phyloP scores from a whole-genome alignment of 176 grass and related monocot species.

The Musa schizocarpa region DNA sequence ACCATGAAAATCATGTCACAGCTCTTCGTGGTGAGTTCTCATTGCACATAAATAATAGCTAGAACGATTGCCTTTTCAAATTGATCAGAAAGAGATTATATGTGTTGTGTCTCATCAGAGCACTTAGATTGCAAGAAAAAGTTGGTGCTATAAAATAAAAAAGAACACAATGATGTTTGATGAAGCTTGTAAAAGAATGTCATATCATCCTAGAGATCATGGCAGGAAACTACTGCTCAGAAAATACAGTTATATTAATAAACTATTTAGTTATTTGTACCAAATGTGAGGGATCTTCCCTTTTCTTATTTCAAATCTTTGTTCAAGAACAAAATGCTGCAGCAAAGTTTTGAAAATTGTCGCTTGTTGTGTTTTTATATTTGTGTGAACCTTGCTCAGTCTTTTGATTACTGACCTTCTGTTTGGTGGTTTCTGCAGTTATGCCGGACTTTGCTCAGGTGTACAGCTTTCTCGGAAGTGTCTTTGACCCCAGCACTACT shows the following conservation, averaged over 20 bases:
- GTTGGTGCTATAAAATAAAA: background rate
- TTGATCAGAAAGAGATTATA: background rate
- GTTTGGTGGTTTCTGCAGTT: slow-evolving; percentile 28
- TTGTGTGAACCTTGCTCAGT: slow-evolving; percentile 3
- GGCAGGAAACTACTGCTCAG: too few species aligned
- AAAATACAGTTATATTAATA: too few species aligned
- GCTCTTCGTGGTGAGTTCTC: slow-evolving; percentile 40
- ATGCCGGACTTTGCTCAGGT: slow-evolving; percentile 73
- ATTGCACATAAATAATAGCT: slow-evolving; percentile 2
- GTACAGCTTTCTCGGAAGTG: slow-evolving; percentile 72
- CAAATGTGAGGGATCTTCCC: background rate
- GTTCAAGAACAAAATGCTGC: background rate
- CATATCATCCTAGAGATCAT: background rate
- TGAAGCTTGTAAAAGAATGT: background rate
- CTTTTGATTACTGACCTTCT: slow-evolving; percentile 20
- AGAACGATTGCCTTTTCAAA: background rate
- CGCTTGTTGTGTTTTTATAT: slow-evolving; percentile 6
- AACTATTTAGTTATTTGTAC: too few species aligned
- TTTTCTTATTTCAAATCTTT: background rate
- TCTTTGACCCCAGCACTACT: slow-evolving; percentile 74
- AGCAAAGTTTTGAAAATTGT: background rate
- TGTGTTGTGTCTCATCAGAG: slow-evolving; percentile 3
- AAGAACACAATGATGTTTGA: background rate
- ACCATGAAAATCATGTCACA: slow-evolving; percentile 43
- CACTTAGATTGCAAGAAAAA: background rate